Conservation (phyloP, 495 filamentous ascomycete species). For the Hypoxylon crocopeplum region DNA sequence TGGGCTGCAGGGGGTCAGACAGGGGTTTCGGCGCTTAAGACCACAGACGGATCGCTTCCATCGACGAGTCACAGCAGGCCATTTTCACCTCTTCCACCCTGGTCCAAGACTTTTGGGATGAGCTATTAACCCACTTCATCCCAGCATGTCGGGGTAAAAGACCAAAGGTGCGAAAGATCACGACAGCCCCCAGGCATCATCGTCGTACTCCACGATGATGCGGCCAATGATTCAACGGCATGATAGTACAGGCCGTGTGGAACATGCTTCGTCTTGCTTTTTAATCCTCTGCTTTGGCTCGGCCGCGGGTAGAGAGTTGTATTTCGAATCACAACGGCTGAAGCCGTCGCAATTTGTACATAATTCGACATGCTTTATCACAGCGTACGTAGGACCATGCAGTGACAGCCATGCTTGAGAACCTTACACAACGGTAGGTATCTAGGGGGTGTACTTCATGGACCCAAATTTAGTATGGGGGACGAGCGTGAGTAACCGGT, state of each 20-base stretch:
- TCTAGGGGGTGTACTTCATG: neutral
- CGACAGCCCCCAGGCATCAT: constrained; percentile 14
- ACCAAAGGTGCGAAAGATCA: constrained; percentile 21
- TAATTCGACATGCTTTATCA: neutral
- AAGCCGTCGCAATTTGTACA: constrained; percentile 1
- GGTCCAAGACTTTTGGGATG: constrained; percentile 16
- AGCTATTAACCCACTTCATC: constrained; percentile 36
- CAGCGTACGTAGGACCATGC: no score
- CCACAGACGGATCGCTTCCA: constrained; percentile 35
- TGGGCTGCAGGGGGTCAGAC: constrained; percentile 32
- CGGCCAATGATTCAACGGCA: constrained; percentile 23
- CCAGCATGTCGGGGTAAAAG: constrained; percentile 24
- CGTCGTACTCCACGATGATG: constrained; percentile 14
- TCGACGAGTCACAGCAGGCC: constrained; percentile 29
- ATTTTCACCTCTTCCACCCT: constrained; percentile 28
- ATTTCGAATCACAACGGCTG: no score
- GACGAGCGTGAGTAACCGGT: neutral
- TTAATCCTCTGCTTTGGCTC: neutral
- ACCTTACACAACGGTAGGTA: neutral
- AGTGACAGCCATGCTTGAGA: neutral
- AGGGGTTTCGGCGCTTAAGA: constrained; percentile 38
- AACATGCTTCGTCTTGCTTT: constrained; percentile 11
- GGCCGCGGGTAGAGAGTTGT: no score
- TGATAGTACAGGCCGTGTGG: constrained; percentile 13
- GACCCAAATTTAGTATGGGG: neutral